Conservation (phyloP, 352 stramenopile genomes). For the Bremia lactucae region DNA sequence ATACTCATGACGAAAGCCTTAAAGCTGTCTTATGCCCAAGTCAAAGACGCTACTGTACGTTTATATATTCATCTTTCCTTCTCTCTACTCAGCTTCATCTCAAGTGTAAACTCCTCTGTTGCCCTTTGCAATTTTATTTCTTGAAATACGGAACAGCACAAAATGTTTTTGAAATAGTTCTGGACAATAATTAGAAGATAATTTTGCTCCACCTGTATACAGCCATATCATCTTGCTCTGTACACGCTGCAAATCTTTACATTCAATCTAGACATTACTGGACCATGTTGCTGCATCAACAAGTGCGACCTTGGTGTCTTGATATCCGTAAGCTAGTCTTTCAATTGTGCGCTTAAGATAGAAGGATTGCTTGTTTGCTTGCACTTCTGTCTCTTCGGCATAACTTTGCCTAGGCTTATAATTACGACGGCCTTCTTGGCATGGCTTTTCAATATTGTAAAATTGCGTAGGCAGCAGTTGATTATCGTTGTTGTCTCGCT, state of each 20-base stretch:
- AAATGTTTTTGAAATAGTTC: constrained; percentile 95
- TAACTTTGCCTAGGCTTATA: constrained; percentile 62
- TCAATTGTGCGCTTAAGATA: constrained; percentile 29
- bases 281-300: constrained; percentile 38
- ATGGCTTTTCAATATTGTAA: constrained; percentile 79
- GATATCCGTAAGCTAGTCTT: constrained; percentile 49
- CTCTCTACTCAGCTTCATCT: constrained; percentile 67
- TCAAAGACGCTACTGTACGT: constrained; percentile 84
- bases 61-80: constrained; percentile 82
- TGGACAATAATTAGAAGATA: constrained; percentile 94
- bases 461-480: constrained; percentile 53
- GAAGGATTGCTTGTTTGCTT: constrained; percentile 38
- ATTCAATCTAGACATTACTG: constrained; percentile 42
- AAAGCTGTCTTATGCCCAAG: constrained; percentile 54
- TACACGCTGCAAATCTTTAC: constrained; percentile 64
- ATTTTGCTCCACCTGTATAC: constrained; percentile 82
- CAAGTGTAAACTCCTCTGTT: constrained; percentile 74
- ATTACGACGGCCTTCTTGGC: constrained; percentile 80
- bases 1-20: constrained; percentile 75
- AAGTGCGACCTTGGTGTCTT: constrained; percentile 44
- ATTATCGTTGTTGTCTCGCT: constrained; percentile 31
- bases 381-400: constrained; percentile 44
- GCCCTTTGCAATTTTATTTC: constrained; percentile 50
- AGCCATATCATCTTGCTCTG: constrained; percentile 74
- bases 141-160: constrained; percentile 91